Conservation (phyloP, 148 eudicot species). For the Spergularia bocconei region DNA sequence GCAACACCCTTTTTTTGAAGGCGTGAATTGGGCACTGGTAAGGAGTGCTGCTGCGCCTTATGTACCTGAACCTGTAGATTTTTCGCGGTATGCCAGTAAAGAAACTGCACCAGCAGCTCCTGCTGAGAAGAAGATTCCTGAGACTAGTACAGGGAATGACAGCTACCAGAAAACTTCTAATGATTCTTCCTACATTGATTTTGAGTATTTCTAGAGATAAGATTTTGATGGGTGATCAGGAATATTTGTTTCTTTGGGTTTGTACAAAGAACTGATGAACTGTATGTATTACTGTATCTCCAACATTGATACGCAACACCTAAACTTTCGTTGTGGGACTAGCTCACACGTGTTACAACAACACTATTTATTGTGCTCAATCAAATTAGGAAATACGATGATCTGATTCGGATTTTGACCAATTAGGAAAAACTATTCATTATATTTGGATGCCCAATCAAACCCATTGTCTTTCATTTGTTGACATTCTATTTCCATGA, state of each 20-base stretch:
- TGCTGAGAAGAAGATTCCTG: slow-evolving; percentile 45
- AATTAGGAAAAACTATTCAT: background rate
- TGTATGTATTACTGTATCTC: slow-evolving; percentile 1
- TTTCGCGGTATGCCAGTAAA: slow-evolving; percentile 47
- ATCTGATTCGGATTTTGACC: background rate
- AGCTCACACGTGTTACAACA: background rate
- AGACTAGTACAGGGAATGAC: slow-evolving; percentile 29
- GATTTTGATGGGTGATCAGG: too few species aligned
- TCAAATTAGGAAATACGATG: slow-evolving; percentile 7
- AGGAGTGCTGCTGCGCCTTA: slow-evolving; percentile 71
- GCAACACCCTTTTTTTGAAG: slow-evolving; percentile 89
- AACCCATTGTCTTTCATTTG: background rate
- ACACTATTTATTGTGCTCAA: background rate
- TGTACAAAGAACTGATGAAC: slow-evolving; percentile 23
- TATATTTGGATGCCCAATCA: background rate
- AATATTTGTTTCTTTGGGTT: slow-evolving; percentile 7
- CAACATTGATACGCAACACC: background rate
- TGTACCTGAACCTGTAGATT: slow-evolving; percentile 66
- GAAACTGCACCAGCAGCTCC: slow-evolving; percentile 29
- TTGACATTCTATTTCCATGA: too few species aligned
- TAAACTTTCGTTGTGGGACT: too few species aligned
- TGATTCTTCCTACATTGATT: slow-evolving; percentile 65
- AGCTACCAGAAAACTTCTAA: slow-evolving; percentile 35
- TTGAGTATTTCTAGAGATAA: slow-evolving; percentile 65
- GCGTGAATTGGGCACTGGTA: slow-evolving; percentile 87